Evolutionary conservation across 2,329 filamentous ascomycete genomes (phyloP).

Genomic region (Sporothrix pseudoabietina): DNA sequence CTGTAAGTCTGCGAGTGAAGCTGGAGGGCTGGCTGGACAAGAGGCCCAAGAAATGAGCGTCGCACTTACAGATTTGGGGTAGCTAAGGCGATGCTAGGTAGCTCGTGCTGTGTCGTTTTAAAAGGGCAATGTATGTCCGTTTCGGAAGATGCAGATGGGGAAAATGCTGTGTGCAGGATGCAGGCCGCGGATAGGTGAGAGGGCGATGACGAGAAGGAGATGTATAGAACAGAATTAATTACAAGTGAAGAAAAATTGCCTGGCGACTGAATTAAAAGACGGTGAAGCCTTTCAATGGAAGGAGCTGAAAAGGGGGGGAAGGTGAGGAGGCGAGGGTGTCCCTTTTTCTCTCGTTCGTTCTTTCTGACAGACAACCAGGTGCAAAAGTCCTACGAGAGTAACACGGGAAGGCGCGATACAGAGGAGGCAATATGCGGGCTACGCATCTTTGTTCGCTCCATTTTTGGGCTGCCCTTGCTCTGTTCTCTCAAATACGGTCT

Average conservation of each 20-base stretch:
- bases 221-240: not conserved
- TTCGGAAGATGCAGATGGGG: conserved; percentile 19
- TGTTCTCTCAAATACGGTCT: not conserved
- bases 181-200: not conserved
- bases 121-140: conserved; percentile 24
- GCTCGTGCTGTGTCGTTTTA: conserved; percentile 1
- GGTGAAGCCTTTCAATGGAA: conserved; percentile 10
- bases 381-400: conserved; percentile 21
- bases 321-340: conserved; percentile 16
- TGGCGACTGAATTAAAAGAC: conserved; percentile 13
- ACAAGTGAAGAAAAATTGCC: not conserved
- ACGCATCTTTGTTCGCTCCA: conserved; percentile 17
- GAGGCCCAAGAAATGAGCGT: not conserved
- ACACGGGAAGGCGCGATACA: conserved; percentile 23
- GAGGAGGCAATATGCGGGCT: conserved; percentile 13
- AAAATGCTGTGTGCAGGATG: not conserved
- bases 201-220: not conserved
- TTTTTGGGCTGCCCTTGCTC: not conserved
- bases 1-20: too few species aligned
- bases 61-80: conserved; percentile 6
- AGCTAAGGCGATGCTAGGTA: conserved; percentile 11
- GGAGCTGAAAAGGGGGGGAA: conserved; percentile 3
- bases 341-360: conserved; percentile 6
- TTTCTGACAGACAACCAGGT: not conserved
- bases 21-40: not conserved